Conservation (phyloP, 345 rosid species). For the Bretschneidera sinensis region DNA sequence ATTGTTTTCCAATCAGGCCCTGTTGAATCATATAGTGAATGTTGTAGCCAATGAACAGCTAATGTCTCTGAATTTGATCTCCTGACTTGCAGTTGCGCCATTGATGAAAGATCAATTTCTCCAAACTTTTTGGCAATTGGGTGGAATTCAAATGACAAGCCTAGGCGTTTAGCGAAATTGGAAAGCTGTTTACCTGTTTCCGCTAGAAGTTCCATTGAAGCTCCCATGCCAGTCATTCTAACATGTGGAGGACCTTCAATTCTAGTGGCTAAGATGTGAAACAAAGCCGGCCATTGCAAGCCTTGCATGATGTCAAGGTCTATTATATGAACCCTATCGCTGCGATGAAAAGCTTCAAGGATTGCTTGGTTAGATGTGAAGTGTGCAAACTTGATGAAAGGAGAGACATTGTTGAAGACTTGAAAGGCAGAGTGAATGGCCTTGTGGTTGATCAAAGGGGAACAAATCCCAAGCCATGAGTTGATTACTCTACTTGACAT, state of each 20-base stretch:
- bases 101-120: constrained; percentile 35
- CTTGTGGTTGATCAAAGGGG: constrained; percentile 47
- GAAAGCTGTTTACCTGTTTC: constrained; percentile 66
- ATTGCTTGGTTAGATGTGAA: constrained; percentile 75
- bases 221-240: constrained; percentile 55
- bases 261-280: constrained; percentile 63
- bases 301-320: constrained; percentile 78
- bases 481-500: constrained; percentile 60
- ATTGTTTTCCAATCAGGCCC: constrained; percentile 58
- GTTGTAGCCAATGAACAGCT: constrained; percentile 70
- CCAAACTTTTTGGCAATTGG: constrained; percentile 55
- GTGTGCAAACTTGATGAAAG: constrained; percentile 64
- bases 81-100: constrained; percentile 27
- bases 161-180: constrained; percentile 53
- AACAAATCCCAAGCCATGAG: constrained; percentile 61
- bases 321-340: constrained; percentile 50
- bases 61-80: constrained; percentile 44
- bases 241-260: constrained; percentile 55
- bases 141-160: constrained; percentile 59
- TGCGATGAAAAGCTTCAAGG: constrained; percentile 56
- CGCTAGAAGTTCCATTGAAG: constrained; percentile 41
- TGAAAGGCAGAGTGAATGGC: constrained; percentile 40
- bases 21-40: constrained; percentile 51
- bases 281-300: constrained; percentile 69
- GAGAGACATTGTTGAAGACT: constrained; percentile 54